Conservation (phyloP, 345 rosid genomes). For the Hibiscus mutabilis region DNA sequence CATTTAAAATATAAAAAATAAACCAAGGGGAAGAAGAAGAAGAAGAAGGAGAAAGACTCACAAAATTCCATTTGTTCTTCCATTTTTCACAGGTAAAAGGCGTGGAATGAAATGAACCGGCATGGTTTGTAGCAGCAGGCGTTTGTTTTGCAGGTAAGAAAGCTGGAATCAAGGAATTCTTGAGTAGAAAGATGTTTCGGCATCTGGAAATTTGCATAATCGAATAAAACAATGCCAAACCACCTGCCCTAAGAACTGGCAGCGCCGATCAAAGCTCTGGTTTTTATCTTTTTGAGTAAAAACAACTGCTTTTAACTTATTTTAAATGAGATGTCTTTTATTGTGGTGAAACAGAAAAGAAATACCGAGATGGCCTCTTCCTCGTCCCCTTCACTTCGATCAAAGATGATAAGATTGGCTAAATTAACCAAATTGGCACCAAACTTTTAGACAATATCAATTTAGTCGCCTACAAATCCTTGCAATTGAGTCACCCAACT, state of each 20-base stretch:
- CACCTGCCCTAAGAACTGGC: not conserved
- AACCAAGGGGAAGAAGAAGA: too few relatives aligned
- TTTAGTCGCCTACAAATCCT: too few relatives aligned
- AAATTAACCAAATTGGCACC: too few relatives aligned
- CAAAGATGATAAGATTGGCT: too few relatives aligned
- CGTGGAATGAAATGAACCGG: conserved; percentile 51
- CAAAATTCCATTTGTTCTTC: conserved; percentile 42
- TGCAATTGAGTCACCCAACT: too few relatives aligned
- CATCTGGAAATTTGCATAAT: conserved; percentile 50
- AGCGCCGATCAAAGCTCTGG: not conserved
- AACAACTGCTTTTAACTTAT: not conserved
- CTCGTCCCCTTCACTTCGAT: not conserved
- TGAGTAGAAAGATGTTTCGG: conserved; percentile 31
- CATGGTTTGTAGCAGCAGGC: conserved; percentile 3
- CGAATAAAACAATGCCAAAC: conserved; percentile 2
- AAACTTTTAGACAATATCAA: too few relatives aligned
- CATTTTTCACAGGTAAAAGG: conserved; percentile 32
- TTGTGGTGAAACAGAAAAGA: not conserved
- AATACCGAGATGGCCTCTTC: not conserved
- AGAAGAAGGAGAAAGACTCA: conserved; percentile 17
- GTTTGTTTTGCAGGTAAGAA: conserved; percentile 14
- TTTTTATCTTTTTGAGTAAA: not conserved
- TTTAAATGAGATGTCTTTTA: not conserved
- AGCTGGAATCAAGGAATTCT: conserved; percentile 23
- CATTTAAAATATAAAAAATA: not conserved